Evolutionary conservation across 1,284 basidiomycete genomes (phyloP), one percentile per base, ranked within the genome.

Genomic region (Melampsora abietis-canadensis): DNA sequence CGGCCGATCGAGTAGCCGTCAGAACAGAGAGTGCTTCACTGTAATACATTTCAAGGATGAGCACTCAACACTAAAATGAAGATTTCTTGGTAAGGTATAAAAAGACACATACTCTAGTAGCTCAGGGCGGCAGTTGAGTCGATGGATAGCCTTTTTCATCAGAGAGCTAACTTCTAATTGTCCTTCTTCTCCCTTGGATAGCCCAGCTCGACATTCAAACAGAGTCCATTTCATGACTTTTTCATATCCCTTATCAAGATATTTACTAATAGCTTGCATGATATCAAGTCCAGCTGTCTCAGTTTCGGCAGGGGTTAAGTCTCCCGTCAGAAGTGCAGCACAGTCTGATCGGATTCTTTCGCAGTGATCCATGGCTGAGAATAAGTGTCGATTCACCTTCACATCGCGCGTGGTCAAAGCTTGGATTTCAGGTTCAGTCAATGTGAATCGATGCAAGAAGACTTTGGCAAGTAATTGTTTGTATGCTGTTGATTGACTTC

Each of bases 171-270:
- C 92, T 80, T 98, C 94, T 0, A 94, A 82, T 65, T 90, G 88
- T 1, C 87, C 84, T 60, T 93, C 92, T 17, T 87, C 85, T 4
- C 89, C 89, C 79, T 91, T 88, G 79, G 80, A 62, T 77, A 77
- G 61, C 77, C 74, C 24, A 79, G 90, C 87, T 14, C 92, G 87
- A 81, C 96, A 93, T 82, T 94, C 91, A 80, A 90, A 89, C 3
- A 88, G 87, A 82, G 89, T 88, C 88, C 91, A 96, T 65, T 92
- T 88, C 76, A 90, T 86, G 24, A 96, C 87, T 83, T 96, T 97
- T 75, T 91, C 88, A 81, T 92, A 94, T 0, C 89, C 94, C 76
- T 90, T 88, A 79, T 98, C 93, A 63, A 98, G 87, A 77, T 92
- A 87, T 12, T 88, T 84, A 0, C 90, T 88, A 0, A 92, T 95